These are phyloP conservation scores for Russula vinacea DNA, from an alignment of 768 basidiomycete genomes.

Conservation along the genomic window DNA sequence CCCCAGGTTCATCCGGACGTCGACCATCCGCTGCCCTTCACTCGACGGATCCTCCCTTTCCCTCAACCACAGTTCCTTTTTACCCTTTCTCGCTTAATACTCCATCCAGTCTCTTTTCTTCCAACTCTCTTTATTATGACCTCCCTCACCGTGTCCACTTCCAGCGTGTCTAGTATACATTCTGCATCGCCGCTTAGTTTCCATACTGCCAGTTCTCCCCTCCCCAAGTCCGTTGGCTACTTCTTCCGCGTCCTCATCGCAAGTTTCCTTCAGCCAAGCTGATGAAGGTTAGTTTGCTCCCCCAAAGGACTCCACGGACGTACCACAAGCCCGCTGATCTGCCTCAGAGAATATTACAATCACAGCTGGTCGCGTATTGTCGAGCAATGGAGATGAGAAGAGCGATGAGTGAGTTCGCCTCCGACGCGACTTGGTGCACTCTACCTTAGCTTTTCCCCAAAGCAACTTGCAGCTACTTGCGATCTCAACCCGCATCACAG, in stretches of 20 bases:
- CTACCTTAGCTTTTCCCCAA: constrained; percentile 7
- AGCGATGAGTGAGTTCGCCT: constrained; percentile 59
- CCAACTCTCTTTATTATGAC: constrained; percentile 29
- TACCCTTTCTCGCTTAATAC: constrained; percentile 10
- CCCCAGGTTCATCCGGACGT: constrained; percentile 39
- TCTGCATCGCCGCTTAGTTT: constrained; percentile 34
- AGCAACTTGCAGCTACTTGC: constrained; percentile 77
- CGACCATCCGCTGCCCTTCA: constrained; percentile 39
- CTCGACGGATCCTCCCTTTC: constrained; percentile 53
- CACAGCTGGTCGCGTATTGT: constrained; percentile 50
- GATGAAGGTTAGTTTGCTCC: constrained; percentile 56
- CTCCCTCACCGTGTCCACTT: constrained; percentile 21
- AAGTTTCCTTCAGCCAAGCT: constrained; percentile 49
- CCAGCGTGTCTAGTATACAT: constrained; percentile 26
- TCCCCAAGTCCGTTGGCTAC: constrained; percentile 32
- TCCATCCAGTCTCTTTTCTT: constrained; percentile 24
- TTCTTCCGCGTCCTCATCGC: constrained; percentile 52
- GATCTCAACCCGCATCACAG: constrained; percentile 81
- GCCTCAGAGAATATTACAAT: constrained; percentile 68
- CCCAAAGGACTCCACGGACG: not conserved
- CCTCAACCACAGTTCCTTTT: constrained; percentile 8
- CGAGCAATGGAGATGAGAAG: constrained; percentile 51
- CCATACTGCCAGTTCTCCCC: constrained; percentile 32
- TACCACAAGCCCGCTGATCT: constrained; percentile 25
- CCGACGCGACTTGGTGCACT: not conserved